phyloP scores from a whole-genome alignment of 306 rosid genomes.

The Pyrus communis region DNA sequence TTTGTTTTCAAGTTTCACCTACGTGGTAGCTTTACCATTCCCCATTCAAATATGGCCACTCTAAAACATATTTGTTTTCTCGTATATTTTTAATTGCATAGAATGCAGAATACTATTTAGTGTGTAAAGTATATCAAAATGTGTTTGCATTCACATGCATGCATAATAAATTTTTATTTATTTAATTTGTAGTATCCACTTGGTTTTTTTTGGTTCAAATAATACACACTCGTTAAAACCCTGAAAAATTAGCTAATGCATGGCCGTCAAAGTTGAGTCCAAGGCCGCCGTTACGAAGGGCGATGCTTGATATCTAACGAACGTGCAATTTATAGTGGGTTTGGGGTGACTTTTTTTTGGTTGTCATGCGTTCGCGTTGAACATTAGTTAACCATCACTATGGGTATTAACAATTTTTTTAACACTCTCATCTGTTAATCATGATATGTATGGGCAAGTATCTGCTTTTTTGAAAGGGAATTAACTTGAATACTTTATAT shows the following conservation, averaged over 20 bases:
- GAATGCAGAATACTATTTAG: no score
- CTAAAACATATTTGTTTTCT: no score
- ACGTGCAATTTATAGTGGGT: neutral
- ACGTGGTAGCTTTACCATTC: neutral
- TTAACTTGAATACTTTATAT: neutral
- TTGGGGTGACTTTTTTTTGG: neutral
- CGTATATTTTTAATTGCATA: no score
- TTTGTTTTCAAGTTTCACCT: neutral
- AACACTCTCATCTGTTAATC: neutral
- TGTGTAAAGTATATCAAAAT: no score
- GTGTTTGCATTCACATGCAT: neutral
- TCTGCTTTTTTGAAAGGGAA: neutral
- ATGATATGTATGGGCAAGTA: neutral
- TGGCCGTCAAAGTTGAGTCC: neutral
- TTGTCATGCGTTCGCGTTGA: neutral
- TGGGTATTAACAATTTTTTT: no score
- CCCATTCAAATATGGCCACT: neutral
- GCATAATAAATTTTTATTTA: neutral
- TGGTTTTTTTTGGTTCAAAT: neutral
- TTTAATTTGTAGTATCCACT: neutral
- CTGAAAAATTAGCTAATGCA: neutral
- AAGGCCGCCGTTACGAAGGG: neutral
- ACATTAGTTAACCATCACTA: neutral
- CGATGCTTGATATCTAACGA: neutral
- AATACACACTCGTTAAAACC: no score